phyloP scores from a whole-genome alignment of 345 rosid genomes.

The Heritiera fomes region DNA sequence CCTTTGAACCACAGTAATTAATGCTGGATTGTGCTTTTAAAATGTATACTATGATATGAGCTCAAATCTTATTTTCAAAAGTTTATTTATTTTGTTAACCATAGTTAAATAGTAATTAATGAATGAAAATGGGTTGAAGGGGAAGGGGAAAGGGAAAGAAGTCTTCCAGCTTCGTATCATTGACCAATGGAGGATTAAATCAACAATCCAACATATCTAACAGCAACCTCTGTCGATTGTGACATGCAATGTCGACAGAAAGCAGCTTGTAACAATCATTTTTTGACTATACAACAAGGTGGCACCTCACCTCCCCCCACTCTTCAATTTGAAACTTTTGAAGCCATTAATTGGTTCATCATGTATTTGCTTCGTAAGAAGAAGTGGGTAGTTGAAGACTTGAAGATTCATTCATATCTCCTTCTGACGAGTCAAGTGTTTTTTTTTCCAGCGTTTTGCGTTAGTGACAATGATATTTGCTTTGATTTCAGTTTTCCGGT shows the following conservation, averaged over 20 bases:
- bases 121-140: background rate
- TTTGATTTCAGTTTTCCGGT: background rate
- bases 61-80: too few species aligned
- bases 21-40: too few species aligned
- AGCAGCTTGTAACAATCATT: background rate
- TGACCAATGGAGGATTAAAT: background rate
- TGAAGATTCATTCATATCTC: background rate
- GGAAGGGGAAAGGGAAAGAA: background rate
- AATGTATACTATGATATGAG: too few species aligned
- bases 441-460: background rate
- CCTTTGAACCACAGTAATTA: too few species aligned
- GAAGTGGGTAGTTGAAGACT: background rate
- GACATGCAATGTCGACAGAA: slow-evolving; percentile 11
- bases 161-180: background rate
- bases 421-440: background rate
- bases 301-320: background rate
- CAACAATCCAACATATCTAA: background rate
- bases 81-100: too few species aligned
- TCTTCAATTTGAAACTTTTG: background rate
- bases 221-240: background rate
- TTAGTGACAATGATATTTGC: background rate
- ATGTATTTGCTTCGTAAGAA: background rate
- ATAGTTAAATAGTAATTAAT: background rate
- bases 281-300: background rate
- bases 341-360: background rate